These are phyloP conservation scores for Apiotrichum mycotoxinovorans DNA, from an alignment of 1,284 basidiomycete species.

Conservation along the genomic window DNA sequence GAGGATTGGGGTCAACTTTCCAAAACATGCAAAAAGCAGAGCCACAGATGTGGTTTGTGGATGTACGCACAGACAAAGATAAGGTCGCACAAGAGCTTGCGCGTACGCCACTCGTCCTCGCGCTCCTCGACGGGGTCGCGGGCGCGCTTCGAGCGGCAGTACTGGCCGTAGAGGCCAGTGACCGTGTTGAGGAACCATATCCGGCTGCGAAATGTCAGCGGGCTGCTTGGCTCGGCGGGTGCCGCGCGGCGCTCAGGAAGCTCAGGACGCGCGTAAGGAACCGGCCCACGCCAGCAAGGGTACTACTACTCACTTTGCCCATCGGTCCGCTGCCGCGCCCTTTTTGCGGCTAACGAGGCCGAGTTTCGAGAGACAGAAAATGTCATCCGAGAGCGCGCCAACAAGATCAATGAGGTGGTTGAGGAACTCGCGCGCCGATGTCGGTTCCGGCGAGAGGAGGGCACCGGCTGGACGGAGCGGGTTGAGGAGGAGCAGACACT, in stretches of 20 bases:
- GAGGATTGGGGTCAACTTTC: no score
- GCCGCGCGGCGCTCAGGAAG: no score
- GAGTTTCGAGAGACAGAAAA: slow-evolving; percentile 39
- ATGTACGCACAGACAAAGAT: slow-evolving; percentile 42
- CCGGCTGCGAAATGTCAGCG: slow-evolving; percentile 27
- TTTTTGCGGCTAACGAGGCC: slow-evolving; percentile 31
- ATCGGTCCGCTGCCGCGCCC: slow-evolving; percentile 32
- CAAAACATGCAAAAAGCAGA: no score
- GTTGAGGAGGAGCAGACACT: slow-evolving; percentile 45
- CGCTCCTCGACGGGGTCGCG: slow-evolving; percentile 16
- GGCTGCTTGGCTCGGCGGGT: no score
- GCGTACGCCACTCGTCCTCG: slow-evolving; percentile 32
- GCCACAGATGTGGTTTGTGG: not conserved
- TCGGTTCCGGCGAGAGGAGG: slow-evolving; percentile 40
- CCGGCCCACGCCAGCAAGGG: not conserved
- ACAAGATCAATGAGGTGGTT: slow-evolving; percentile 40
- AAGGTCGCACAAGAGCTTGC: slow-evolving; percentile 42
- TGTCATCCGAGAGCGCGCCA: slow-evolving; percentile 39
- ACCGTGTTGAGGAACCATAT: slow-evolving; percentile 43
- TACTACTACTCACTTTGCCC: slow-evolving; percentile 35
- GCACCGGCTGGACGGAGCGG: slow-evolving; percentile 41
- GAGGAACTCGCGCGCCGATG: slow-evolving; percentile 37
- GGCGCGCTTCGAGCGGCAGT: slow-evolving; percentile 15
- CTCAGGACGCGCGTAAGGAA: no score
- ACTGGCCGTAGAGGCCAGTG: slow-evolving; percentile 38